These are phyloP conservation scores for Oropetium thomaeum DNA, from an alignment of 176 grass and related monocot genomes.

Conservation along the genomic window DNA sequence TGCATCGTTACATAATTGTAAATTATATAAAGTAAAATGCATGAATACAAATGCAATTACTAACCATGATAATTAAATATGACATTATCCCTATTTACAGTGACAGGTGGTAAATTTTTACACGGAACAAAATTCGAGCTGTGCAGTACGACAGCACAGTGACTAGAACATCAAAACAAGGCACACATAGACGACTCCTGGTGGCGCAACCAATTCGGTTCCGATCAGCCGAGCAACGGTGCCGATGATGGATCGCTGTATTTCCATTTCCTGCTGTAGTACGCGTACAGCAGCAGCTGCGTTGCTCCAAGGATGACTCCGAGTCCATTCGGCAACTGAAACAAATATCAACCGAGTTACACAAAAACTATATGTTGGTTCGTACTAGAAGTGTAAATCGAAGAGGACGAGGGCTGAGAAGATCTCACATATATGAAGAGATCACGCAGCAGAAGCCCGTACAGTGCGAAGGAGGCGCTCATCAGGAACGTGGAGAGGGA, in stretches of 20 bases:
- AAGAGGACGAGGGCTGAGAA: not conserved
- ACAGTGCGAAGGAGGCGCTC: slow-evolving; percentile 58
- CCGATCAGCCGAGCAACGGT: slow-evolving; percentile 46
- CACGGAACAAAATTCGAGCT: too few relatives aligned
- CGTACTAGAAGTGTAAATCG: not conserved
- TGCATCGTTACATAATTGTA: too few relatives aligned
- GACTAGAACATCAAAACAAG: too few relatives aligned
- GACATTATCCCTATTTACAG: too few relatives aligned
- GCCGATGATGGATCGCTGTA: slow-evolving; percentile 5
- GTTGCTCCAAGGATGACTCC: slow-evolving; percentile 56
- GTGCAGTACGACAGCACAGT: too few relatives aligned
- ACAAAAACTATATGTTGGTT: not conserved
- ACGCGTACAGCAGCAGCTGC: slow-evolving; percentile 64
- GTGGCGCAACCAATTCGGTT: not conserved
- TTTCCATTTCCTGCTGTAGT: slow-evolving; percentile 61
- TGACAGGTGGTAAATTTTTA: too few relatives aligned
- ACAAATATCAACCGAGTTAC: not conserved
- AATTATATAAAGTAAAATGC: too few relatives aligned
- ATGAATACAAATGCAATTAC: too few relatives aligned
- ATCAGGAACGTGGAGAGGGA: slow-evolving; percentile 73
- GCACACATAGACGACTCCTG: too few relatives aligned
- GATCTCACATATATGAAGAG: slow-evolving; percentile 75
- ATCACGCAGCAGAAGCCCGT: slow-evolving; percentile 60
- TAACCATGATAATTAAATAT: too few relatives aligned
- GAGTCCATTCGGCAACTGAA: slow-evolving; percentile 78